These are phyloP conservation scores for Calonectria naviculata DNA, from an alignment of 2,329 filamentous ascomycete species.

Conservation along the genomic window DNA sequence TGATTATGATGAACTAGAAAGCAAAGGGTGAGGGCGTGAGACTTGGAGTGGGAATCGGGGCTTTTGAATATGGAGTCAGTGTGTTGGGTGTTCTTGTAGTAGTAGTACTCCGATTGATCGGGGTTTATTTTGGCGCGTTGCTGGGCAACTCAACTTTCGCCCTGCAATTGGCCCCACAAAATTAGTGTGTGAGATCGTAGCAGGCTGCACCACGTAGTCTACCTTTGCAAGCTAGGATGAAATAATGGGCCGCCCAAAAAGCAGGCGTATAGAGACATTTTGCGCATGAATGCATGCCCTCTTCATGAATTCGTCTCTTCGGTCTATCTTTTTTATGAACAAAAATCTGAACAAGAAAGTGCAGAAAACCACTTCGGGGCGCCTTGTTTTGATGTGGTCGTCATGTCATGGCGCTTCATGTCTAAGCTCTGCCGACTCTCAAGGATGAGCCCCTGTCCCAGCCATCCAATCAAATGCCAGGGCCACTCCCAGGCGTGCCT, in stretches of 20 bases:
- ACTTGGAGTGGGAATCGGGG: slow-evolving; percentile 27
- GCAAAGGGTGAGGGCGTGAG: slow-evolving; percentile 26
- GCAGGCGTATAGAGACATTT: neutral
- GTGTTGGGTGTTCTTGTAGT: slow-evolving; percentile 36
- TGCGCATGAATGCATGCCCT: neutral
- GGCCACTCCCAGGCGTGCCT: too few species aligned
- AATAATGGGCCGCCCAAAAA: neutral
- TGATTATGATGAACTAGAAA: slow-evolving; percentile 27
- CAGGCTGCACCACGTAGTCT: too few species aligned
- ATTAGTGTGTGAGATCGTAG: too few species aligned
- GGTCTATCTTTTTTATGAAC: too few species aligned
- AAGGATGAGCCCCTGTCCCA: too few species aligned
- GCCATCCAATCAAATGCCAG: too few species aligned
- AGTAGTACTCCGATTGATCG: slow-evolving; percentile 26
- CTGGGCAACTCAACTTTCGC: slow-evolving; percentile 34
- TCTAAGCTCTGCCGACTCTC: too few species aligned
- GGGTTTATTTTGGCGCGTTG: slow-evolving; percentile 41
- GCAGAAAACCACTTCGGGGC: too few species aligned
- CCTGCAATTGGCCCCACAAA: too few species aligned
- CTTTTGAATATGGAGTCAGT: slow-evolving; percentile 24
- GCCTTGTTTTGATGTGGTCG: too few species aligned
- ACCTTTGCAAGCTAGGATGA: neutral
- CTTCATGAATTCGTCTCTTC: neutral
- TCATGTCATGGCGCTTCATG: too few species aligned
- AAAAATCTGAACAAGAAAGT: too few species aligned